Conservation (phyloP, 2,329 filamentous ascomycete species). For the Trichoderma hamatum region DNA sequence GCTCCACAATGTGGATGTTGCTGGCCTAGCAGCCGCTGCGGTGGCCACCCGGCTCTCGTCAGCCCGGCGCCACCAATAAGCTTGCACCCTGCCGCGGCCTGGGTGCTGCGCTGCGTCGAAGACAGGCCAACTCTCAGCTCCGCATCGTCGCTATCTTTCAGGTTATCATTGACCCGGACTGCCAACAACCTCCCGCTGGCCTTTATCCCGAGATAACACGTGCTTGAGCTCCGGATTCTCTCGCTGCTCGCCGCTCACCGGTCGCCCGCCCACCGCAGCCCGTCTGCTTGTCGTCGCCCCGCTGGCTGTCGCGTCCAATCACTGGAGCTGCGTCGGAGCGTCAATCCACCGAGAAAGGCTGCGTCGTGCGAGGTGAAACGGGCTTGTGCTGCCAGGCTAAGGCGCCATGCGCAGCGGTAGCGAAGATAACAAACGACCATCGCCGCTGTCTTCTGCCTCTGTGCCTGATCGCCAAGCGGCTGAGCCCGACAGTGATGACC, state of each 20-base stretch:
- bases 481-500: constrained; percentile 54
- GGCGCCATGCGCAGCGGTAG: constrained; percentile 33
- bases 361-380: not conserved
- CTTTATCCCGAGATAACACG: constrained; percentile 20
- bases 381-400: constrained; percentile 7
- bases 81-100: constrained; percentile 6
- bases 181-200: constrained; percentile 18
- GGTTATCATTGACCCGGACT: constrained; percentile 24
- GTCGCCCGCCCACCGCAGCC: not conserved
- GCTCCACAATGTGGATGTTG: constrained; percentile 14
- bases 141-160: constrained; percentile 8
- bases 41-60: constrained; percentile 20
- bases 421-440: constrained; percentile 31
- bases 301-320: constrained; percentile 7
- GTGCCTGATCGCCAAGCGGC: constrained; percentile 40
- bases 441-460: constrained; percentile 33
- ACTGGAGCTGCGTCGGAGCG: constrained; percentile 5
- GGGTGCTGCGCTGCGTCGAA: constrained; percentile 6
- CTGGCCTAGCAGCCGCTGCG: constrained; percentile 6
- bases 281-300: constrained; percentile 1
- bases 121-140: constrained; percentile 21
- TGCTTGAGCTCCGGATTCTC: constrained; percentile 3
- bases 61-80: constrained; percentile 14
- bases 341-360: constrained; percentile 23
- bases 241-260: constrained; percentile 14